phyloP scores from a whole-genome alignment of 768 basidiomycete genomes.

The Kwoniella sp. region DNA sequence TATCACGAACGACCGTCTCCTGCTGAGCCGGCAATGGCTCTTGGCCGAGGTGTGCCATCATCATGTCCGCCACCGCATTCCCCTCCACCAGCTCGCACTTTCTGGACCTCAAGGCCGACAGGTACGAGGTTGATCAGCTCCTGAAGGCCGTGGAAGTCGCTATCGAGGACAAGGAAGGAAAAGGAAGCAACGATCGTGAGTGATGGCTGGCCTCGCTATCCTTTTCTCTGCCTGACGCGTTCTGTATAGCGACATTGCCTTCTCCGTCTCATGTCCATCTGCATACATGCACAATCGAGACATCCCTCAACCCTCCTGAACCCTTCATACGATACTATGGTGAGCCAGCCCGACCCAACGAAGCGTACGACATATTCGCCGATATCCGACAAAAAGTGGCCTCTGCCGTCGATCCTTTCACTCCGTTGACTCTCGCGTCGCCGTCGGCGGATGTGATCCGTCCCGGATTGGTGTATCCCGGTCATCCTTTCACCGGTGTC shows the following conservation, averaged over 20 bases:
- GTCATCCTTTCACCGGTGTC: neutral
- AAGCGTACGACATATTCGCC: conserved; percentile 15
- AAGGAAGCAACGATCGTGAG: neutral
- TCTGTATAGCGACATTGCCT: neutral
- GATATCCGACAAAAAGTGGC: conserved; percentile 14
- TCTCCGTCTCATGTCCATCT: conserved; percentile 32
- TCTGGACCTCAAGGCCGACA: conserved; percentile 3
- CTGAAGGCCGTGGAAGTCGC: conserved; percentile 17
- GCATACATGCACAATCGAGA: conserved; percentile 39
- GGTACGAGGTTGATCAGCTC: conserved; percentile 26
- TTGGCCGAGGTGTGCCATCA: too few species aligned
- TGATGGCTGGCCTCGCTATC: neutral
- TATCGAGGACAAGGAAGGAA: conserved; percentile 7
- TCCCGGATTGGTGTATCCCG: neutral
- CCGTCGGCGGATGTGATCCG: conserved; percentile 2
- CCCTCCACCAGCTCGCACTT: conserved; percentile 21
- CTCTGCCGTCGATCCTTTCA: conserved; percentile 14
- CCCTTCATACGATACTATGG: conserved; percentile 4
- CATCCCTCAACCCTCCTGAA: conserved; percentile 26
- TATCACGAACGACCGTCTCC: too few species aligned
- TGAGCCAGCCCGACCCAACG: conserved; percentile 19
- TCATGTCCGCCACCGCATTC: conserved; percentile 16
- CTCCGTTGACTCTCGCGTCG: conserved; percentile 11
- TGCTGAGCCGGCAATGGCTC: too few species aligned
- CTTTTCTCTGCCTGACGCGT: neutral